Percentiles rank a stretch among this genome's conserved stretches.
These are phyloP conservation scores for Tricholoma sp. DNA, from an alignment of 768 basidiomycete genomes.

Conservation along the genomic window DNA sequence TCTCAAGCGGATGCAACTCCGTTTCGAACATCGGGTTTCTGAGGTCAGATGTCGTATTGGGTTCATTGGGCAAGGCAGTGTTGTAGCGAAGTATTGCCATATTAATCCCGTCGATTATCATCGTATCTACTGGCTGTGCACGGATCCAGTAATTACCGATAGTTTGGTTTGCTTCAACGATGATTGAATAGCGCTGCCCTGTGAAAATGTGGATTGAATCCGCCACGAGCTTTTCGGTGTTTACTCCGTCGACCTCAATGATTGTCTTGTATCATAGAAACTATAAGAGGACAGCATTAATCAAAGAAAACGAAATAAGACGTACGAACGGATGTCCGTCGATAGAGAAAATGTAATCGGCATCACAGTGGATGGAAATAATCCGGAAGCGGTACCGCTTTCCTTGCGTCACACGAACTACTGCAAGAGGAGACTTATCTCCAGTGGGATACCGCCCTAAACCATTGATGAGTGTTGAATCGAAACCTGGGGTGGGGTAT, in stretches of 20 bases:
- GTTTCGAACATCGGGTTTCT: conserved; percentile 26
- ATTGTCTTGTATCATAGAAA: conserved; percentile 26
- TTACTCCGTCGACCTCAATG: conserved; percentile 47
- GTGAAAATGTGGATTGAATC: conserved; percentile 25
- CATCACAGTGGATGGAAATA: conserved; percentile 27
- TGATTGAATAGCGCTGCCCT: conserved; percentile 25
- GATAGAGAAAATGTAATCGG: conserved; percentile 37
- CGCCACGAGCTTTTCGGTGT: conserved; percentile 35
- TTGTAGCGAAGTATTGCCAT: conserved; percentile 49
- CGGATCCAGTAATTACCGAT: conserved; percentile 49
- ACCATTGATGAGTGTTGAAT: not conserved
- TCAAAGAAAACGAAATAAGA: conserved; percentile 1
- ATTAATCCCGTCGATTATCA: conserved; percentile 37
- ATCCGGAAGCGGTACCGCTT: conserved; percentile 34
- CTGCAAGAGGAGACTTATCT: conserved; percentile 14
- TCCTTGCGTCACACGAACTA: conserved; percentile 28
- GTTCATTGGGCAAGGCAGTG: conserved; percentile 14
- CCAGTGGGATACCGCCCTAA: not conserved
- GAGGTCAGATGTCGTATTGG: conserved; percentile 21
- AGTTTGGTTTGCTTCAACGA: conserved; percentile 41
- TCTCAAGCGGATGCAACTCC: conserved; percentile 8
- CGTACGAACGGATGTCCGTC: conserved; percentile 30
- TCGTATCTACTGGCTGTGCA: conserved; percentile 13
- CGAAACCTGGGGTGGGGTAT: not conserved
- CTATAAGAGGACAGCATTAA: conserved; percentile 6